These are phyloP conservation scores for Hypoxylon rickii DNA, from an alignment of 495 filamentous ascomycete species.

Conservation along the genomic window DNA sequence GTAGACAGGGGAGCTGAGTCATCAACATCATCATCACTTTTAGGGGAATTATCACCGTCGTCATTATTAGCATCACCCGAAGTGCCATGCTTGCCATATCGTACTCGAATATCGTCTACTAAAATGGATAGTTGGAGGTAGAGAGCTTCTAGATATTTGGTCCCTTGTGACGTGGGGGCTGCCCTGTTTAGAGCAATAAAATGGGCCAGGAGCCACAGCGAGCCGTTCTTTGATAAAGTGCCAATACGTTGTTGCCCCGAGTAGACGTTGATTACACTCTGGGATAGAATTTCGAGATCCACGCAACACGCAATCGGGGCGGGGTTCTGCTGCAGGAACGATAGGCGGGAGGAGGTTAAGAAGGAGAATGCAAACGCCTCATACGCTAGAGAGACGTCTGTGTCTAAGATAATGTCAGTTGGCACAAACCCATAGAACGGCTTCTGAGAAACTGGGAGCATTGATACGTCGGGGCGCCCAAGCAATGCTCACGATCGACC, in stretches of 20 bases:
- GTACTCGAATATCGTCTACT: slow-evolving; percentile 41
- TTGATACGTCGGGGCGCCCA: too few species aligned
- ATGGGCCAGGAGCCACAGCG: slow-evolving; percentile 79
- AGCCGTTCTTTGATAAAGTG: slow-evolving; percentile 39
- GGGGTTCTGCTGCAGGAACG: slow-evolving; percentile 20
- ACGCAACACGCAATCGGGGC: slow-evolving; percentile 16
- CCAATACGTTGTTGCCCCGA: slow-evolving; percentile 2
- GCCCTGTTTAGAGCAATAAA: slow-evolving; percentile 74
- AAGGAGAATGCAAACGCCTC: slow-evolving; percentile 46
- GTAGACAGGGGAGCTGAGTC: slow-evolving; percentile 35
- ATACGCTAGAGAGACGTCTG: slow-evolving; percentile 31
- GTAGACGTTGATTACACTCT: slow-evolving; percentile 33
- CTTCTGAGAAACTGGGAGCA: too few species aligned
- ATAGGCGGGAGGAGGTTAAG: slow-evolving; percentile 35
- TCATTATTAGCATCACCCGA: background rate
- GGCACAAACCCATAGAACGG: too few species aligned
- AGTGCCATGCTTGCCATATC: slow-evolving; percentile 31
- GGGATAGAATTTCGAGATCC: slow-evolving; percentile 37
- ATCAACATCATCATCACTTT: slow-evolving; percentile 22
- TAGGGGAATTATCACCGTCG: slow-evolving; percentile 21
- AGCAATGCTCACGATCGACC: too few species aligned
- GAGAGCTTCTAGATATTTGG: slow-evolving; percentile 67
- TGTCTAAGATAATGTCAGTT: too few species aligned
- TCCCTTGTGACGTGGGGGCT: slow-evolving; percentile 48
- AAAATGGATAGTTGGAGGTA: slow-evolving; percentile 38